A percentile compares a stretch with the other conserved stretches of the same genome.
phyloP scores from a whole-genome alignment of 2,329 filamentous ascomycete species.

The Beauveria brongniartii region DNA sequence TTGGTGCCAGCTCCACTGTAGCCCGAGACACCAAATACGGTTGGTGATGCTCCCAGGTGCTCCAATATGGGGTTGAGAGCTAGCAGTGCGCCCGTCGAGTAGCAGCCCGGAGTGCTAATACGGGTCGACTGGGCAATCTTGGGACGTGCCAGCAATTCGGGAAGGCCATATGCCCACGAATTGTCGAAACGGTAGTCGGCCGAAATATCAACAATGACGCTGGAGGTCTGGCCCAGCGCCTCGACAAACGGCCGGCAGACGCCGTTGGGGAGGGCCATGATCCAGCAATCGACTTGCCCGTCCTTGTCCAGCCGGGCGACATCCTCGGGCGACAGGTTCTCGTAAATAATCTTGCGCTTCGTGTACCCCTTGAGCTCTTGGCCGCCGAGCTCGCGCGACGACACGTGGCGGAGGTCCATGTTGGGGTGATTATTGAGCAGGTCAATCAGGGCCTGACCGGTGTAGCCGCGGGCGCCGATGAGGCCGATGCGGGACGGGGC shows the following conservation, averaged over 20 bases:
- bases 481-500: conserved; percentile 73
- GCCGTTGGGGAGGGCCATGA: conserved; percentile 93
- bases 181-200: conserved; percentile 89
- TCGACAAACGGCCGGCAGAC: conserved; percentile 93
- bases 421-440: conserved; percentile 81
- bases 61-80: conserved; percentile 76
- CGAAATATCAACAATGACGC: conserved; percentile 86
- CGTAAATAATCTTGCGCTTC: conserved; percentile 87
- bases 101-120: conserved; percentile 92
- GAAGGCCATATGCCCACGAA: conserved; percentile 82
- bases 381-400: conserved; percentile 83
- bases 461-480: conserved; percentile 90
- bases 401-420: conserved; percentile 86
- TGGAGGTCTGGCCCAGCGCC: conserved; percentile 62
- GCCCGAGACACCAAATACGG: conserved; percentile 83
- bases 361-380: conserved; percentile 82
- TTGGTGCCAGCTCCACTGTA: conserved; percentile 95
- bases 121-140: conserved; percentile 70
- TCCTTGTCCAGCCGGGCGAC: conserved; percentile 76
- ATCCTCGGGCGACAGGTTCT: conserved; percentile 82
- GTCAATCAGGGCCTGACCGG: conserved; percentile 81
- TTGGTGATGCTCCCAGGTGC: conserved; percentile 68
- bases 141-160: conserved; percentile 71
- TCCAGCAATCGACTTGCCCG: conserved; percentile 88
- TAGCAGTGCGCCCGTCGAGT: conserved; percentile 86